A percentile compares a stretch with the other conserved stretches of the same genome.
Evolutionary conservation across 306 rosid genomes (phyloP).

Genomic region (Rubus parviflorus): DNA sequence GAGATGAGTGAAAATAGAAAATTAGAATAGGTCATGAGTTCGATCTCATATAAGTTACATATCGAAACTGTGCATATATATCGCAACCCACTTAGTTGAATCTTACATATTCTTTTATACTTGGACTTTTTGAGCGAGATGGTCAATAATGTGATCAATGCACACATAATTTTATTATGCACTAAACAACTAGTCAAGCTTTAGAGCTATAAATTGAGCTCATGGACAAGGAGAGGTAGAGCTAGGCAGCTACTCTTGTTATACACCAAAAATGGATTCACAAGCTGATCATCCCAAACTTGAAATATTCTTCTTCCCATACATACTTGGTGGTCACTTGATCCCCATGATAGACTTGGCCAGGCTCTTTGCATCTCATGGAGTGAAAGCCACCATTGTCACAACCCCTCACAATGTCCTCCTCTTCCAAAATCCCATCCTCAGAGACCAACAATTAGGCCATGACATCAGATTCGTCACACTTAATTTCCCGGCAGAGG

Average conservation of each 20-base stretch:
- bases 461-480: constrained; percentile 35
- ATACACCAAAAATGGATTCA: constrained; percentile 25
- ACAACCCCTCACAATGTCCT: constrained; percentile 38
- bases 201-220: background rate
- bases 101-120: too few species aligned
- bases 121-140: too few species aligned
- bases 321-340: constrained; percentile 55
- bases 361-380: constrained; percentile 56
- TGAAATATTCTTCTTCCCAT: constrained; percentile 36
- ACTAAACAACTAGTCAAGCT: background rate
- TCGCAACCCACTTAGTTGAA: too few species aligned
- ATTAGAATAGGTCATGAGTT: background rate
- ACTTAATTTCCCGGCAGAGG: constrained; percentile 20
- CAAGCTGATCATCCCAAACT: constrained; percentile 10
- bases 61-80: too few species aligned
- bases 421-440: constrained; percentile 41
- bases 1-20: background rate
- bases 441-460: constrained; percentile 42
- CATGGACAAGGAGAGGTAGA: background rate
- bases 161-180: background rate
- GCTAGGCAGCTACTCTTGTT: constrained; percentile 4
- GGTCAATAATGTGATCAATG: background rate
- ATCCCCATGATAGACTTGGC: constrained; percentile 76
- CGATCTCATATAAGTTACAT: background rate
- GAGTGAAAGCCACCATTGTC: constrained; percentile 51